Percentiles rank a stretch among this genome's conserved stretches.
These are phyloP conservation scores for Cinnamomum micranthum DNA, from an alignment of 164 flowering plant species.

Conservation along the genomic window DNA sequence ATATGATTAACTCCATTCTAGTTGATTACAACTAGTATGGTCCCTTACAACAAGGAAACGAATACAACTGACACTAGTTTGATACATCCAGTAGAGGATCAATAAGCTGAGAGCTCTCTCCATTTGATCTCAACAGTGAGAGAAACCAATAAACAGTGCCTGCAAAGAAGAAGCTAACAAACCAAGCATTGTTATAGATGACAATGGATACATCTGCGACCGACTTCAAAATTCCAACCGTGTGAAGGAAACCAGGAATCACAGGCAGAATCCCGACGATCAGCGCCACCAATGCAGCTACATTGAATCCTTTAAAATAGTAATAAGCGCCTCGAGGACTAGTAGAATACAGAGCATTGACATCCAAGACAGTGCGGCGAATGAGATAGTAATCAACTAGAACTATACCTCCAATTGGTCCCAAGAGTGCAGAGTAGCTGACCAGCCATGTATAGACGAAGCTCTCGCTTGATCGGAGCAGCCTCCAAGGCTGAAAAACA, in stretches of 20 bases:
- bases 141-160: conserved; percentile 57
- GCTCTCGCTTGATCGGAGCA: conserved; percentile 75
- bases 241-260: conserved; percentile 80
- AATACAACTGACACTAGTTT: neutral
- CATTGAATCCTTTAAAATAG: conserved; percentile 68
- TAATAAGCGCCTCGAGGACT: conserved; percentile 58
- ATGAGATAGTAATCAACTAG: conserved; percentile 72
- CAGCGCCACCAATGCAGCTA: conserved; percentile 60
- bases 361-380: conserved; percentile 32
- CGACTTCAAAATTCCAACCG: conserved; percentile 45
- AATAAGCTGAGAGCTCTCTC: conserved; percentile 7
- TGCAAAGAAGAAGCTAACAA: conserved; percentile 64
- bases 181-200: conserved; percentile 86
- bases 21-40: neutral
- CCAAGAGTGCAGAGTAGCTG: conserved; percentile 81
- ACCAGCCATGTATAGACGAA: conserved; percentile 93
- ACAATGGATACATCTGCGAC: conserved; percentile 30
- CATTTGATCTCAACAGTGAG: conserved; percentile 25
- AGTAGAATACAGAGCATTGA: conserved; percentile 51
- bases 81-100: conserved; percentile 37
- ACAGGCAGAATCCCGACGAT: conserved; percentile 73
- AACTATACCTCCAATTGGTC: conserved; percentile 85
- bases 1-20: too few relatives aligned
- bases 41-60: neutral
- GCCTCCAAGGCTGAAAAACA: conserved; percentile 89